These are phyloP conservation scores for Otatea glauca DNA, from an alignment of 176 grass and related monocot species.

Conservation along the genomic window DNA sequence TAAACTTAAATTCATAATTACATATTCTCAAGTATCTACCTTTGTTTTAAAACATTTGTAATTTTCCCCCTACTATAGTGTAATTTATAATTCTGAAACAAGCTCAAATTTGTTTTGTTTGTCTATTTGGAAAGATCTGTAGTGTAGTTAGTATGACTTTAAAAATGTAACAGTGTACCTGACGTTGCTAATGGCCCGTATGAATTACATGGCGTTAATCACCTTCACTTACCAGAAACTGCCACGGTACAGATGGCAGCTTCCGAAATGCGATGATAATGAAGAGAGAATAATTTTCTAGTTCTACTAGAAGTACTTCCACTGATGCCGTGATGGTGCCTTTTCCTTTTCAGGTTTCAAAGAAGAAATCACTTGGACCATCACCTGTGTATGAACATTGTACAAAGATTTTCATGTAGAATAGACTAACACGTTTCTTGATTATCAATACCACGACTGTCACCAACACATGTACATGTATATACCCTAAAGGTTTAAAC, in stretches of 20 bases:
- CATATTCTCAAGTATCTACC: not conserved
- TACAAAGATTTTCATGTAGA: slow-evolving; percentile 53
- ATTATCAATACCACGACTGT: slow-evolving; percentile 8
- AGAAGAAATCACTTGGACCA: slow-evolving; percentile 49
- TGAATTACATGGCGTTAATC: not conserved
- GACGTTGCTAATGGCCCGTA: not conserved
- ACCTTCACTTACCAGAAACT: not conserved
- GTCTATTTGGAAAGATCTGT: not conserved
- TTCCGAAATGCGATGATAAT: not conserved
- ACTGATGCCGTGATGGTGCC: slow-evolving; percentile 16
- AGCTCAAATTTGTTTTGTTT: not conserved
- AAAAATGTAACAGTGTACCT: not conserved
- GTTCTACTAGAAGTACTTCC: not conserved
- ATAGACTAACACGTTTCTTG: slow-evolving; percentile 54
- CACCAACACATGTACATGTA: slow-evolving; percentile 46
- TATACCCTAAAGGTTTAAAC: slow-evolving; percentile 21
- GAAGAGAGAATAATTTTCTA: not conserved
- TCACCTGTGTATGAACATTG: slow-evolving; percentile 43
- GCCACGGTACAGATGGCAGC: not conserved
- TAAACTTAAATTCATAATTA: not conserved
- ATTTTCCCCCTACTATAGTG: not conserved
- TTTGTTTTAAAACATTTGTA: not conserved
- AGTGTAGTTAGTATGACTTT: not conserved
- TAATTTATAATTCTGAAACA: not conserved
- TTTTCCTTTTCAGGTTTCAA: slow-evolving; percentile 45